Base-by-base conservation (phyloP, 345 rosid genomes). In the Reutealis trisperma region DNA sequence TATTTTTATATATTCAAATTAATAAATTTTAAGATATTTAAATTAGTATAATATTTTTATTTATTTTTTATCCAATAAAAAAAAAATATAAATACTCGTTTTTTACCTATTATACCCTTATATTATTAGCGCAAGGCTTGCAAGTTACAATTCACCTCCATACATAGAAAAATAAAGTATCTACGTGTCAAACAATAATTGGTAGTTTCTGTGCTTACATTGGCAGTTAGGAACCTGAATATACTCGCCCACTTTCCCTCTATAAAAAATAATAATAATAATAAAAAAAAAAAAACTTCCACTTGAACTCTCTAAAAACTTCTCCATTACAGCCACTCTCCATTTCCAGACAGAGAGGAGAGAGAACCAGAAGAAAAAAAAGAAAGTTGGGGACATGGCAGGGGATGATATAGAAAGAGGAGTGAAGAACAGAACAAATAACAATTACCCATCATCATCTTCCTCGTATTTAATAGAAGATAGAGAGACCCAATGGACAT, bases 391-490 rank as follows among this genome's bases (percentile, higher is more conserved):
- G 25, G 79, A 37, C 61, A 85, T 87, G 88, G 15, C 71, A 1
- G 63, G 78, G 30, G 81, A 75, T 27, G 87, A 88, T 63, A 59
- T 77, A 22, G 90, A 88, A 74, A 75, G 71, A 60, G 84, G 84
- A 70, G 77, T 14, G 65, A 80, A 78, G 74, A 64, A 41, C 60
- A 68, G 70, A 41, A 58, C 49, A 57, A 79, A 58, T 61, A 54
- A 19, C 57, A 71, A 47, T 24, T 51, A 18, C 59, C n/a, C 72
- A 16, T 57, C 82, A 3, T 67, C 89, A 4, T 77, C 91, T 42
- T 83, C 88, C 6, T 30, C 86, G 15, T 77, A 82, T n/a, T 19
- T 77, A 76, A 75, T 79, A 9, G 96, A 87, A 13, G 87, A 87
- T 3, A 74, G 63, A 6, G 92, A 85, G 42, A 55, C 83, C 83